Conservation (phyloP, 1,284 basidiomycete genomes). For the Leccinum pachyderme region DNA sequence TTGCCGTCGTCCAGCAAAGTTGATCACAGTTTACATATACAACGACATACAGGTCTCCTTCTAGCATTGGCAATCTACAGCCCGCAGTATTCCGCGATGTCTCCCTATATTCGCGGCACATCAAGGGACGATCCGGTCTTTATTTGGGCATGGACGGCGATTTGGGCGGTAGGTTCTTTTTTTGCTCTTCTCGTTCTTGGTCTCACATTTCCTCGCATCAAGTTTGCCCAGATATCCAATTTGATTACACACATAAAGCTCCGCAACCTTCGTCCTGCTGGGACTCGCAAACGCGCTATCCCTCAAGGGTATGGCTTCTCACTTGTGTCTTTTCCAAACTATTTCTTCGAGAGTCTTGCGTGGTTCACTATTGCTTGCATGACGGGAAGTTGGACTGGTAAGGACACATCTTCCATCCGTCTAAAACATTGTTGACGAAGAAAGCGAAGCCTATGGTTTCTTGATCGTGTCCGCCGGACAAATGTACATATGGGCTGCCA, state of each 20-base stretch:
- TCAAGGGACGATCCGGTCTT: constrained; percentile 67
- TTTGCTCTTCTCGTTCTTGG: neutral
- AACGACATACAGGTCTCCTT: constrained; percentile 49
- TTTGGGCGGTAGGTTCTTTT: constrained; percentile 70
- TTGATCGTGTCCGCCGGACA: constrained; percentile 62
- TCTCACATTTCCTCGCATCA: constrained; percentile 4
- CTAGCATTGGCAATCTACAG: constrained; percentile 82
- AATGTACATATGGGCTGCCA: constrained; percentile 89
- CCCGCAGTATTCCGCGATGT: constrained; percentile 60
- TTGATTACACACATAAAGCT: constrained; percentile 81
- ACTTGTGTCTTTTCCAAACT: constrained; percentile 88
- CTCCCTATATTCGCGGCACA: constrained; percentile 65
- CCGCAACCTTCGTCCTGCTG: constrained; percentile 78
- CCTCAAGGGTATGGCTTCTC: constrained; percentile 88
- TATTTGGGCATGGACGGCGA: constrained; percentile 61
- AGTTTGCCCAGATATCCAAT: constrained; percentile 91
- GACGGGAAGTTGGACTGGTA: constrained; percentile 79
- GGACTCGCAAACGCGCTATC: constrained; percentile 79
- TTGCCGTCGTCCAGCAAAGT: neutral
- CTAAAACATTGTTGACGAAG: constrained; percentile 6
- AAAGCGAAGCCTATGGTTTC: constrained; percentile 66
- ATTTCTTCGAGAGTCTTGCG: constrained; percentile 86
- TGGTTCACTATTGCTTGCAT: constrained; percentile 78
- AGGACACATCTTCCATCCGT: constrained; percentile 23
- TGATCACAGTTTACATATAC: neutral